Evolutionary conservation across 2,329 filamentous ascomycete species (phyloP), one percentile per base, ranked within the genome.

Genomic region (Mollisia scopiformis): DNA sequence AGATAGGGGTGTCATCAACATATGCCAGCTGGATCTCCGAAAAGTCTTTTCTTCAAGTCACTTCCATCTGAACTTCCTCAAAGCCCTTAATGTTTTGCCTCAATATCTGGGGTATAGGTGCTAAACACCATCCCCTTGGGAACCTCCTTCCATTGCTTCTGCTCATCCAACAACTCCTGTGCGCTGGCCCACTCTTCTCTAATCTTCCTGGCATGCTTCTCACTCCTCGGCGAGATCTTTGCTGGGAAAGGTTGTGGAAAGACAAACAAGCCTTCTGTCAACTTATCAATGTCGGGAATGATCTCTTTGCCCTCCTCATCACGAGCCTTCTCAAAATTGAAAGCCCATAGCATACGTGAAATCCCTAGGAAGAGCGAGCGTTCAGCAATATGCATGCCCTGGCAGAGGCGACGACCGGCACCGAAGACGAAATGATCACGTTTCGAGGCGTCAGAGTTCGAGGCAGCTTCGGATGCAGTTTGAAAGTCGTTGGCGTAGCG

Each of bases 401-500:
- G 50, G 21, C 50, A 53, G 30, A 53, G 14, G 6, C 50, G 25
- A 27, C 27, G 19, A 19, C 50, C 50, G 21, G 19, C 27, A 13
- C 50, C 50, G 21, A 33, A 53, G 19, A 27, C 16, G 21, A 53
- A 53, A 11, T 53, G 50, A 19, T 53, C 50, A 10, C 50, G 50
- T 13, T 21, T 28, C 11, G 50, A 16, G n/a, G 16, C 50, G n/a
- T 53, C 27, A 6, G 19, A 8, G 16, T 14, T 28, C 14, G 19
- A n/a, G 30, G 50, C 50, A 35, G 19, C 25, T 10, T 21, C 46
- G 19, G 57, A 28, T 8, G 57, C 37, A 21, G 37, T 13, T 13
- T 33, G 41, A 35, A 23, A 23, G 21, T 50, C 14, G 23, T 59
- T 23, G 14, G 49, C 16, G 35, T 43, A 60, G 5, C 58, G 58